Percentiles rank a stretch among this genome's conserved stretches.
phyloP scores from a whole-genome alignment of 2,329 filamentous ascomycete genomes.

The Xylariaceae sp. region DNA sequence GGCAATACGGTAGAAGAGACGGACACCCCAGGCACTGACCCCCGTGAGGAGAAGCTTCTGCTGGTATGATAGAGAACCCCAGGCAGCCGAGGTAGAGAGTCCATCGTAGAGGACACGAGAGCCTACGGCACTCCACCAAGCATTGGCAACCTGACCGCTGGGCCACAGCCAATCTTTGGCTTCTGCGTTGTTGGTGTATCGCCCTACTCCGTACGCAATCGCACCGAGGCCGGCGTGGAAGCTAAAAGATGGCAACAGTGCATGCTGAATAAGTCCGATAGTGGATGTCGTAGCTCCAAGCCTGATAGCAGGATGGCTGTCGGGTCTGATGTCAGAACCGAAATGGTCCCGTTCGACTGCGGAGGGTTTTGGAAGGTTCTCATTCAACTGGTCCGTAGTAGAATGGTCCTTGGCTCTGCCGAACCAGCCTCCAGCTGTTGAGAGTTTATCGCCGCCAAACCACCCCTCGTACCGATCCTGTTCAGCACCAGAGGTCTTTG shows the following conservation, averaged over 20 bases:
- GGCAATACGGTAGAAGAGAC: constrained; percentile 58
- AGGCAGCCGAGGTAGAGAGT: constrained; percentile 49
- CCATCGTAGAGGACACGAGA: constrained; percentile 50
- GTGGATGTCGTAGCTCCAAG: constrained; percentile 28
- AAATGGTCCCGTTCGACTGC: constrained; percentile 27
- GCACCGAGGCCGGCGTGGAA: constrained; percentile 56
- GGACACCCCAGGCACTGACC: constrained; percentile 60
- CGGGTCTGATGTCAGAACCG: constrained; percentile 28
- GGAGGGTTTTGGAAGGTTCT: constrained; percentile 20
- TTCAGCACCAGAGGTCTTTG: constrained; percentile 23
- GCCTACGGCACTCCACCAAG: constrained; percentile 63
- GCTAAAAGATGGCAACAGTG: constrained; percentile 56
- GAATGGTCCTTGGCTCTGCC: constrained; percentile 18
- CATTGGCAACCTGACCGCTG: constrained; percentile 55
- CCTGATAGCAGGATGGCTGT: constrained; percentile 10
- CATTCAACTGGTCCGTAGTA: constrained; percentile 15
- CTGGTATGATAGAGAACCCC: constrained; percentile 52
- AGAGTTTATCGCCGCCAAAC: constrained; percentile 27
- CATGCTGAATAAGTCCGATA: constrained; percentile 56
- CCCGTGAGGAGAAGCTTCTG: constrained; percentile 59
- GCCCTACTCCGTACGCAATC: constrained; percentile 53
- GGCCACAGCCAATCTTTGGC: constrained; percentile 65
- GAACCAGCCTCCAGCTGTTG: constrained; percentile 25
- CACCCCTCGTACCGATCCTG: constrained; percentile 29
- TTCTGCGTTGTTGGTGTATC: constrained; percentile 57